Base-by-base conservation (phyloP, 2,329 filamentous ascomycete genomes). In the Diaporthe humulicola region DNA sequence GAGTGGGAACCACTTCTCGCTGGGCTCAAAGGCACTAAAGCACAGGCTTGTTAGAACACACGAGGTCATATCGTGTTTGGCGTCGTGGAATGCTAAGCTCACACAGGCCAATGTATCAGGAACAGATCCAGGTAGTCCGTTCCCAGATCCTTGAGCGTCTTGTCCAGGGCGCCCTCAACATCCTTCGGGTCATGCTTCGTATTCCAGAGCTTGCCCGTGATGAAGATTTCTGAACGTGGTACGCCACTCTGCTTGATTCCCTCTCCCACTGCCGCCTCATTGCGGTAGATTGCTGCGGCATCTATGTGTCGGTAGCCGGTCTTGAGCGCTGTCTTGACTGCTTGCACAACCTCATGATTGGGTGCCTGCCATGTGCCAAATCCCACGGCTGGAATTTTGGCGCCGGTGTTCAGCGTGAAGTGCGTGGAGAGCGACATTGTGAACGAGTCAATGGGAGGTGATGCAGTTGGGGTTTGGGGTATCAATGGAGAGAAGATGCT, bases 21-120 rank as follows among this genome's bases (percentile, higher is more conserved):
- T 89, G 82, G 91, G 90, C 82, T 87, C 88, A 73, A 88, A 82
- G 72, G 90, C 87, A 22, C 83, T 83, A 57, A 2, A 45, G 28
- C 0, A 40, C 2, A 30, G 0, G n/a, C 3, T 12, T 25, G 28
- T 67, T 17, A 67, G 61, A 33, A 54, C 2, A 30, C 2, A 30
- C n/a, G 2, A 2, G 7, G 8, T 8, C 7, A 2, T n/a, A 0
- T 14, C 10, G 38, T 12, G 9, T 17, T 17, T 8, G 6, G 12
- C 25, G 14, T 4, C 12, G 17, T 7, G 28, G 4, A 25, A 15
- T 36, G 0, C 0, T 14, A 22, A 56, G 60, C 61, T 70, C 3
- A 73, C 60, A 83, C 81, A 15, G 82, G 82, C 82, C 81, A 84
- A 73, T 84, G 82, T 52, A 83, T 80, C 70, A 83, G 76, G 58